Percentiles rank a stretch among this genome's conserved stretches.
These are phyloP conservation scores for Zostera marina DNA, from an alignment of 116 monocot species.

Conservation along the genomic window DNA sequence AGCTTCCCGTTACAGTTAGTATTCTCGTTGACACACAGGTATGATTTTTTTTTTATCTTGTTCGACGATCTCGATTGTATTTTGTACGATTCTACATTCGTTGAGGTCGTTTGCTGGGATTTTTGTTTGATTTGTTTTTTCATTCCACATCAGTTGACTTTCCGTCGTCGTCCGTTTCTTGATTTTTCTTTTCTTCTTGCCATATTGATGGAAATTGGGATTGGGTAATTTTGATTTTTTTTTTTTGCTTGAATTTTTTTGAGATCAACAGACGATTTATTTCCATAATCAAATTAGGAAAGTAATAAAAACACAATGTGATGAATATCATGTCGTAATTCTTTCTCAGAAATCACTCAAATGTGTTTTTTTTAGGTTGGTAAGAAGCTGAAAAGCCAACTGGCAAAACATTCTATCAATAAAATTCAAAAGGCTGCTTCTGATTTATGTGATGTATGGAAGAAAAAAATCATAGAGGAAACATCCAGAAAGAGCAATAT, in stretches of 20 bases:
- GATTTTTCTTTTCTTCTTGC: background rate
- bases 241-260: too few relatives aligned
- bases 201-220: too few relatives aligned
- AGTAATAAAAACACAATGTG: background rate
- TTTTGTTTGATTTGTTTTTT: too few relatives aligned
- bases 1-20: constrained; percentile 37
- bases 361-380: constrained; percentile 35
- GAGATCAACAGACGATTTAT: too few relatives aligned
- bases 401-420: constrained; percentile 45
- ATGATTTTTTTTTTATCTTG: background rate
- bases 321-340: background rate
- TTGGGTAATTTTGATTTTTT: too few relatives aligned
- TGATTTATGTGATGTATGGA: constrained; percentile 50
- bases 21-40: constrained; percentile 50
- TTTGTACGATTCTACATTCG: background rate
- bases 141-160: background rate
- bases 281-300: too few relatives aligned
- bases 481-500: constrained; percentile 20
- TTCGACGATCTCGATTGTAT: background rate
- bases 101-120: background rate
- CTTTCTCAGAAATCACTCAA: background rate
- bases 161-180: background rate
- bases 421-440: constrained; percentile 47
- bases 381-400: constrained; percentile 27
- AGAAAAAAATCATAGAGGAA: constrained; percentile 53